These are phyloP conservation scores for Kickxella alabastrina DNA, from an alignment of 192 early-diverging fungal species.

Conservation along the genomic window DNA sequence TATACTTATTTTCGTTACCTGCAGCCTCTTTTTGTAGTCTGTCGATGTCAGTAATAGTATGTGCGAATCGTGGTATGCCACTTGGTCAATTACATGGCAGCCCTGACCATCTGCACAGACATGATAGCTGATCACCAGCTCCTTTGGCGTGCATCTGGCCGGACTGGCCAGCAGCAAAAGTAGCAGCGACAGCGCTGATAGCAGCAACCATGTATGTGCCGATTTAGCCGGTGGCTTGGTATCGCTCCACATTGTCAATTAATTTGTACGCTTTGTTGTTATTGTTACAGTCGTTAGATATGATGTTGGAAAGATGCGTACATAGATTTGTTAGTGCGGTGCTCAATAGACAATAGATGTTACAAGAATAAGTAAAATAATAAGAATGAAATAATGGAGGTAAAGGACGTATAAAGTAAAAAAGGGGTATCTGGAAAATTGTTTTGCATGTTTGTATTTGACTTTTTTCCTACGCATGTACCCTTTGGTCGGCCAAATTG, in stretches of 20 bases:
- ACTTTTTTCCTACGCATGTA: too few relatives aligned
- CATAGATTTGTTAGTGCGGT: not conserved
- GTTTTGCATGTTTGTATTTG: not conserved
- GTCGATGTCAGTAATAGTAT: constrained; percentile 26
- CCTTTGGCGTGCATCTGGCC: constrained; percentile 12
- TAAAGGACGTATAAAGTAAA: not conserved
- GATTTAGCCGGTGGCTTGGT: too few relatives aligned
- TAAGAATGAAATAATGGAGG: not conserved
- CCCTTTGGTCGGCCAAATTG: too few relatives aligned
- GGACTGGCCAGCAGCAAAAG: constrained; percentile 6
- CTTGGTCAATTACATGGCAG: constrained; percentile 38
- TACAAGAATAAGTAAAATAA: not conserved
- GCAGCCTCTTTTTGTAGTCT: constrained; percentile 20
- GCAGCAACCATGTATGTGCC: not conserved
- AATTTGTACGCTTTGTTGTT: too few relatives aligned
- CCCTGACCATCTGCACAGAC: constrained; percentile 33
- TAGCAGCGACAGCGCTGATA: not conserved
- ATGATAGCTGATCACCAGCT: constrained; percentile 44
- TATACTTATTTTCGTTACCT: too few relatives aligned
- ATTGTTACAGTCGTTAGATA: not conserved
- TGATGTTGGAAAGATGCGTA: not conserved
- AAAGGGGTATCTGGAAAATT: not conserved
- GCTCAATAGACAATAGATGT: not conserved
- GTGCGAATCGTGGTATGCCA: constrained; percentile 39
- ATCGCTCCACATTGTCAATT: not conserved